Conservation (phyloP, 2,329 filamentous ascomycete genomes). For the Furcasterigmium sp. region DNA sequence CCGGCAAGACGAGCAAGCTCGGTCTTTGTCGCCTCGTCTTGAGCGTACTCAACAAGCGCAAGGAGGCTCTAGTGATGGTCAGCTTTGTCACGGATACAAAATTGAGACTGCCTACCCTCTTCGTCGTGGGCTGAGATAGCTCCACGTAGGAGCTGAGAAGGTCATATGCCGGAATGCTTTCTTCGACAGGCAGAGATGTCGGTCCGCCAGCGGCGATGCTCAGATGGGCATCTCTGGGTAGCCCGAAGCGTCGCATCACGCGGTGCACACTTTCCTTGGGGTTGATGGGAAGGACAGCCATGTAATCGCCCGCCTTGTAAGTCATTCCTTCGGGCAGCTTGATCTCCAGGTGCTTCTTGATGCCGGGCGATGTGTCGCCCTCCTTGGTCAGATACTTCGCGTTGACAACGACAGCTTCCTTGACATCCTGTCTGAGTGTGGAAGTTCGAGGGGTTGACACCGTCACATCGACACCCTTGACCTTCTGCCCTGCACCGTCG, state of each 20-base stretch:
- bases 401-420: constrained; percentile 51
- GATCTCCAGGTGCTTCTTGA: constrained; percentile 63
- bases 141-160: constrained; percentile 69
- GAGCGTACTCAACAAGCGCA: constrained; percentile 12
- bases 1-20: constrained; percentile 31
- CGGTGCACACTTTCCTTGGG: constrained; percentile 55
- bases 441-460: constrained; percentile 50
- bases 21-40: constrained; percentile 24
- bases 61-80: constrained; percentile 26
- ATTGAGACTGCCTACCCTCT: constrained; percentile 43
- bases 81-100: background rate
- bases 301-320: constrained; percentile 72
- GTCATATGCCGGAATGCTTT: constrained; percentile 55
- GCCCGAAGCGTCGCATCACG: constrained; percentile 58
- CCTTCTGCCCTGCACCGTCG: constrained; percentile 4
- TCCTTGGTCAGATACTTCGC: constrained; percentile 40
- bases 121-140: constrained; percentile 66
- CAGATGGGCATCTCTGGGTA: constrained; percentile 65
- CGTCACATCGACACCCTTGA: constrained; percentile 35
- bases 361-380: constrained; percentile 20
- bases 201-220: constrained; percentile 50
- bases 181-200: constrained; percentile 48
- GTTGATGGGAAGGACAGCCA: constrained; percentile 69
- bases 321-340: constrained; percentile 59
- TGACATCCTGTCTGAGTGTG: constrained; percentile 54